phyloP scores from a whole-genome alignment of 1,284 basidiomycete species.

The Tilletia caries region DNA sequence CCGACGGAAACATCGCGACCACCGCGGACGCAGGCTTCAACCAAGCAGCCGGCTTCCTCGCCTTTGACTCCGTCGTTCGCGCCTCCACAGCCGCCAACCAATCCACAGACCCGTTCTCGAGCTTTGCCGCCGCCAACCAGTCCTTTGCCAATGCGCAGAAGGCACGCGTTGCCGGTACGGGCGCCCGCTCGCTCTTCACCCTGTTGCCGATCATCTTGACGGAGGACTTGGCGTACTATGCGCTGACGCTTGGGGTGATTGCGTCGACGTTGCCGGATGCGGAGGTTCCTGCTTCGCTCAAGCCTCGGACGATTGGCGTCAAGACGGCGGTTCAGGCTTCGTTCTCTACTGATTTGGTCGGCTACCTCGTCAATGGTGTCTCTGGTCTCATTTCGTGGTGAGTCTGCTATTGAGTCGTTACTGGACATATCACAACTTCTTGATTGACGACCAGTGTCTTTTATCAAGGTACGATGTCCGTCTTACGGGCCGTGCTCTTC shows the following conservation, averaged over 20 bases:
- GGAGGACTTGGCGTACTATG: background rate
- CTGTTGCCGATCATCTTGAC: constrained; percentile 17
- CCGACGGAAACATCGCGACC: constrained; percentile 2
- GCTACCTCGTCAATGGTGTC: background rate
- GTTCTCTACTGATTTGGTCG: background rate
- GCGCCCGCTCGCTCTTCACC: constrained; percentile 15
- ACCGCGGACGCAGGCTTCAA: constrained; percentile 17
- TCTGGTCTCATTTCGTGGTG: background rate
- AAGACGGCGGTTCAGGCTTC: background rate
- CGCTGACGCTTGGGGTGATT: background rate
- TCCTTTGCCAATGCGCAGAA: background rate
- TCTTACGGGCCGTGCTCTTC: background rate
- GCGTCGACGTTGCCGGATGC: background rate
- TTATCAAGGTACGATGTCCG: background rate
- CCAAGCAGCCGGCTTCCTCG: constrained; percentile 15
- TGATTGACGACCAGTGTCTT: too few relatives aligned
- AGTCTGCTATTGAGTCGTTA: background rate
- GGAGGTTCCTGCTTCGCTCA: background rate
- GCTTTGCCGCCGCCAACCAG: background rate
- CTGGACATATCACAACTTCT: too few relatives aligned
- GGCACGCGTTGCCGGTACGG: constrained; percentile 1
- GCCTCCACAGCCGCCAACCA: background rate
- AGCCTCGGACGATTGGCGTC: background rate
- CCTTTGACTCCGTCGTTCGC: constrained; percentile 10
- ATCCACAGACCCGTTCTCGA: background rate